Conservation (phyloP, 495 filamentous ascomycete genomes). For the Gamarada debralockiae region DNA sequence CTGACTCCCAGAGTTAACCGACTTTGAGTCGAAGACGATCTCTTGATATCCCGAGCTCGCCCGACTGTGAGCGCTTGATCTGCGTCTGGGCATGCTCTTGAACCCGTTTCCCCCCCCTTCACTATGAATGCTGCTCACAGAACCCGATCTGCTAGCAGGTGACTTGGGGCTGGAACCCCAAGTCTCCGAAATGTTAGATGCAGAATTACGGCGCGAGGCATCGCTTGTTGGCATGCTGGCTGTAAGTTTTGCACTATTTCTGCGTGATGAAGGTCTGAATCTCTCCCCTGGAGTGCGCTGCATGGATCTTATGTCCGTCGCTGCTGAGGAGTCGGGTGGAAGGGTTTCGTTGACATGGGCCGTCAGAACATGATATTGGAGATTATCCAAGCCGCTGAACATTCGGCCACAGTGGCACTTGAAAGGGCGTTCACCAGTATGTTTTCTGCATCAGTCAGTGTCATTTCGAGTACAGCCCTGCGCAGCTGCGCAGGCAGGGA, state of each 20-base stretch:
- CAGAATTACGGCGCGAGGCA: no score
- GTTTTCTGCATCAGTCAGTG: no score
- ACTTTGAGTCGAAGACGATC: constrained; percentile 7
- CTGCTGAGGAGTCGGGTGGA: no score
- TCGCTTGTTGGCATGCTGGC: no score
- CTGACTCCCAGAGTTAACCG: not conserved
- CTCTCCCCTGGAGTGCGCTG: not conserved
- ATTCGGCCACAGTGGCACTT: not conserved
- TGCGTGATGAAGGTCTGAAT: not conserved
- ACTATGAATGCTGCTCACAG: not conserved
- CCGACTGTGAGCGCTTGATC: not conserved
- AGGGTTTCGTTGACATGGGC: not conserved
- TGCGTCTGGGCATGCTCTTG: not conserved
- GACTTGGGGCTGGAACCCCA: no score
- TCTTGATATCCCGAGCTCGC: constrained; percentile 6
- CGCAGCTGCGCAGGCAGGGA: no score
- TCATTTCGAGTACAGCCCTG: no score
- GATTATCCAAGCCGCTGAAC: not conserved
- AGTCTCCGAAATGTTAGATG: no score
- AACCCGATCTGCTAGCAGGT: not conserved
- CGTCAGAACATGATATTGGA: not conserved
- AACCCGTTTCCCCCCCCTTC: not conserved
- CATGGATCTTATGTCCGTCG: not conserved
- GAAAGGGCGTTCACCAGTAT: no score
- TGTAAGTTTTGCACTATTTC: no score